Evolutionary conservation across 1,139 yeast species (phyloP).

Genomic region (Lodderomyces pseudojiufengensis): DNA sequence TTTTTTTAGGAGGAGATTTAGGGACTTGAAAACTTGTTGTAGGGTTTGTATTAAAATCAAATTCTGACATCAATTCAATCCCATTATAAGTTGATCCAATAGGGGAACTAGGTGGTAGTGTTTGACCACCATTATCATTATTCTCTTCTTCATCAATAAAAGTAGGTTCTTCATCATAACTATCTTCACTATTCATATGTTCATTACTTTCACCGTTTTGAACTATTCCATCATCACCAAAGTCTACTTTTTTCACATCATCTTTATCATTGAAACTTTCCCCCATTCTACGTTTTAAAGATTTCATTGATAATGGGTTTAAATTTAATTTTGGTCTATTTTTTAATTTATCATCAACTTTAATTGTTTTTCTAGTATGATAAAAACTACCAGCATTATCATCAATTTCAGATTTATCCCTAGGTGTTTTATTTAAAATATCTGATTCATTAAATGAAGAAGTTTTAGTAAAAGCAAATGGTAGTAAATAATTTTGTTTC

Average conservation of each 20-base stretch:
- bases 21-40: constrained; percentile 21
- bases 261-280: constrained; percentile 46
- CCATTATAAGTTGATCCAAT: not conserved
- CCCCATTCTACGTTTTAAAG: constrained; percentile 44
- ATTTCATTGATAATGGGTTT: constrained; percentile 21
- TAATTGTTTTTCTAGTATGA: constrained; percentile 26
- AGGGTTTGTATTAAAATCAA: constrained; percentile 22
- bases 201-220: constrained; percentile 6
- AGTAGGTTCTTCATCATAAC: constrained; percentile 13
- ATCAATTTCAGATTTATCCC: constrained; percentile 32
- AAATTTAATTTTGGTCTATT: constrained; percentile 4
- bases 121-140: constrained; percentile 7
- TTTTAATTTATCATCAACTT: constrained; percentile 1
- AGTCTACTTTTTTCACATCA: constrained; percentile 37
- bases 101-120: constrained; percentile 34
- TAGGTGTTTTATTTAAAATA: constrained; percentile 33
- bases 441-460: constrained; percentile 24
- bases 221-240: constrained; percentile 6
- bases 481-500: constrained; percentile 37
- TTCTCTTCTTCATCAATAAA: constrained; percentile 19
- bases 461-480: constrained; percentile 38
- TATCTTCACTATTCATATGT: constrained; percentile 2
- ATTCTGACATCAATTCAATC: constrained; percentile 25
- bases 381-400: constrained; percentile 39
- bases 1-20: constrained; percentile 22